A percentile compares a stretch with the other conserved stretches of the same genome.
phyloP scores from a whole-genome alignment of 129 eudicot genomes.

The Lonicera japonica region DNA sequence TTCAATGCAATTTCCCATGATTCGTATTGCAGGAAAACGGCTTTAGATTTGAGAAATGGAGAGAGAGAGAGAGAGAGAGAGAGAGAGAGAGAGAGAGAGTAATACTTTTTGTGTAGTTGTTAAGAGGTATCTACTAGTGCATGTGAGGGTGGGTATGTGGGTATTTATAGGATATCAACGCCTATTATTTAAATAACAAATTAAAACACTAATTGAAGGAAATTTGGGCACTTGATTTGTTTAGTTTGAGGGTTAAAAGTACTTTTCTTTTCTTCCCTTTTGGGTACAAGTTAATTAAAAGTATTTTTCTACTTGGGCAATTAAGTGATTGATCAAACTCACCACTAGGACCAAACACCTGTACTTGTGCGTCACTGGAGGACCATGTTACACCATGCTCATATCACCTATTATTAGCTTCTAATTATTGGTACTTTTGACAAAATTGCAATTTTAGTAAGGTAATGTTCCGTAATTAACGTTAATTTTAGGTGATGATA shows the following conservation, averaged over 20 bases:
- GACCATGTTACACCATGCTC: not conserved
- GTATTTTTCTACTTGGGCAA: too few relatives aligned
- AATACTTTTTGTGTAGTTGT: not conserved
- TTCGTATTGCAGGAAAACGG: not conserved
- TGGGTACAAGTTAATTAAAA: too few relatives aligned
- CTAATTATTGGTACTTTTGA: too few relatives aligned
- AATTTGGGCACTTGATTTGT: not conserved
- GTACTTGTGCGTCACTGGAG: not conserved
- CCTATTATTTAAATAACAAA: not conserved
- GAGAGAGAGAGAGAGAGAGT: not conserved
- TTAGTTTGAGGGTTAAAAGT: too few relatives aligned
- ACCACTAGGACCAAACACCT: not conserved
- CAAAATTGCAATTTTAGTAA: too few relatives aligned
- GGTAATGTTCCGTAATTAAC: too few relatives aligned
- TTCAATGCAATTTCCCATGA: conserved; percentile 5
- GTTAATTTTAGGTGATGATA: too few relatives aligned
- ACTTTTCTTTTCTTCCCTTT: too few relatives aligned
- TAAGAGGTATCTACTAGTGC: not conserved
- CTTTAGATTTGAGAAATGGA: not conserved
- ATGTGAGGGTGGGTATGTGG: conserved; percentile 1
- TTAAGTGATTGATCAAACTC: not conserved
- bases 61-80: not conserved
- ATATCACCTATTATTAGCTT: too few relatives aligned
- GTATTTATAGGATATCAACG: not conserved
- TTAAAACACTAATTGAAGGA: too few relatives aligned